Evolutionary conservation across 768 basidiomycete species (phyloP).

Genomic region (Serendipita indica): DNA sequence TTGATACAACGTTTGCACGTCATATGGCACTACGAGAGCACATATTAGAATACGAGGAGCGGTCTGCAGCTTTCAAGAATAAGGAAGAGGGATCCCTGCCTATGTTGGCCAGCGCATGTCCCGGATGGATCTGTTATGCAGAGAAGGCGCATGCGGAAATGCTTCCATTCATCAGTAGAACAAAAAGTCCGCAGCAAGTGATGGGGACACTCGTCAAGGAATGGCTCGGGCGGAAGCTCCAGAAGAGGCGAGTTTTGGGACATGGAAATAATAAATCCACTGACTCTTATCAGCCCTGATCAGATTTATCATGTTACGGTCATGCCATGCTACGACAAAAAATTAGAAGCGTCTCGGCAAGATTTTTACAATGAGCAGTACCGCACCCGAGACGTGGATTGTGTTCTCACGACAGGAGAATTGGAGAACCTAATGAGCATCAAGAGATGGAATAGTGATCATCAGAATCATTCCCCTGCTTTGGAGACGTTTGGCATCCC

Average conservation of each 20-base stretch:
- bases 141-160: constrained; percentile 95
- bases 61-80: constrained; percentile 27
- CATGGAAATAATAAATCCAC: background rate
- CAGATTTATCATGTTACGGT: constrained; percentile 92
- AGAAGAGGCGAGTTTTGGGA: constrained; percentile 42
- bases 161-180: constrained; percentile 73
- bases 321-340: constrained; percentile 99
- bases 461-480: constrained; percentile 28
- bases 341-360: constrained; percentile 87
- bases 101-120: constrained; percentile 91
- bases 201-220: constrained; percentile 90
- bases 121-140: constrained; percentile 98
- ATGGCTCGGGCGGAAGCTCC: constrained; percentile 60
- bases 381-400: constrained; percentile 85
- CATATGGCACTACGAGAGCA: constrained; percentile 77
- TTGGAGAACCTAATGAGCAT: constrained; percentile 73
- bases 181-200: constrained; percentile 86
- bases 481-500: constrained; percentile 31
- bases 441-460: constrained; percentile 60
- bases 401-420: constrained; percentile 94
- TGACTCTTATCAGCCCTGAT: constrained; percentile 41
- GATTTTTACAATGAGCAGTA: constrained; percentile 80
- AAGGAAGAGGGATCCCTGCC: constrained; percentile 35
- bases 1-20: constrained; percentile 90
- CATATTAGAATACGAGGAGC: constrained; percentile 62